Percentiles rank a stretch among this genome's conserved stretches.
These are phyloP conservation scores for Rhizophagus prolifer DNA, from an alignment of 192 early-diverging fungal species.

Conservation along the genomic window DNA sequence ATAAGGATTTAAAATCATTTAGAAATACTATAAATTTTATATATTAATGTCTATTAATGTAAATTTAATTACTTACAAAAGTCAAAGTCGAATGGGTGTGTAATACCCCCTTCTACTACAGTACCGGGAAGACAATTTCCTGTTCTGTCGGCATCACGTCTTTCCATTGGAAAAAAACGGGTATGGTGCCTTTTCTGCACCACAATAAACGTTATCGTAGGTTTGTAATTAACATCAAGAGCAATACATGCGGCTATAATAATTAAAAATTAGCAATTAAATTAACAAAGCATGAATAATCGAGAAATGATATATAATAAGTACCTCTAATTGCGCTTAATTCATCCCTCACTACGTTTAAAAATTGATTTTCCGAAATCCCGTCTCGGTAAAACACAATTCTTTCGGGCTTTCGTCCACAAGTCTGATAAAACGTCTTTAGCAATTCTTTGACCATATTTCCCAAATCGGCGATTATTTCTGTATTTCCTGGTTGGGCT, in stretches of 20 bases:
- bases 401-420: constrained; percentile 68
- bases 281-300: neutral
- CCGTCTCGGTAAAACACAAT: constrained; percentile 91
- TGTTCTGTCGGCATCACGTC: constrained; percentile 60
- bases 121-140: constrained; percentile 87
- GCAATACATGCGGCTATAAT: constrained; percentile 54
- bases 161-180: constrained; percentile 78
- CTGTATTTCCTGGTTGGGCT: constrained; percentile 64
- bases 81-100: constrained; percentile 81
- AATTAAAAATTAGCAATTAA: constrained; percentile 21
- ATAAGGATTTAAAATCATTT: neutral
- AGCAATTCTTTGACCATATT: constrained; percentile 68
- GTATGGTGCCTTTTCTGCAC: no score
- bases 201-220: constrained; percentile 78
- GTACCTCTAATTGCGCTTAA: constrained; percentile 58
- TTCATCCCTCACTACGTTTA: constrained; percentile 69
- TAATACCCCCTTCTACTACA: constrained; percentile 68
- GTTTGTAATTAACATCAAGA: constrained; percentile 69
- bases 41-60: neutral
- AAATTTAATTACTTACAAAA: constrained; percentile 57
- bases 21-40: neutral
- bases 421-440: constrained; percentile 61
- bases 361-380: constrained; percentile 86
- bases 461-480: constrained; percentile 70
- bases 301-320: neutral